Evolutionary conservation across 2,329 filamentous ascomycete genomes (phyloP).

Genomic region (Alternaria sp.): DNA sequence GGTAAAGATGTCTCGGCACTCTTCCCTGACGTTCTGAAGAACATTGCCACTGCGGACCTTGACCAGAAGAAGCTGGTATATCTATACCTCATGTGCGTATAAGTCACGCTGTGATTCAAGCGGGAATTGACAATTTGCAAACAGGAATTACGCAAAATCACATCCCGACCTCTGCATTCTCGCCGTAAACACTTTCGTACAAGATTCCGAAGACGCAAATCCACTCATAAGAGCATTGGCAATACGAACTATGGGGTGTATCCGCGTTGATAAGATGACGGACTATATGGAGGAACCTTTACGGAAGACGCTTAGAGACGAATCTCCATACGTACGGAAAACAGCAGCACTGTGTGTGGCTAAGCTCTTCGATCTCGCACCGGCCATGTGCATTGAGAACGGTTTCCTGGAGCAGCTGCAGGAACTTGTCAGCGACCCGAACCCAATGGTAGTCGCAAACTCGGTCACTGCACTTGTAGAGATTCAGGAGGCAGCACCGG

Average conservation of each 20-base stretch:
- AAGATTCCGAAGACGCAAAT: slow-evolving; percentile 98
- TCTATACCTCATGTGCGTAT: slow-evolving; percentile 85
- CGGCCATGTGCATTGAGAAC: slow-evolving; percentile 91
- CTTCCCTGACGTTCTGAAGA: slow-evolving; percentile 98
- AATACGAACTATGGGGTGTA: slow-evolving; percentile 98
- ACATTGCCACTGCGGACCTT: slow-evolving; percentile 91
- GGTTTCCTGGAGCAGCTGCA: slow-evolving; percentile 93
- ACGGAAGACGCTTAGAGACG: slow-evolving; percentile 93
- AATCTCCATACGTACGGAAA: slow-evolving; percentile 98
- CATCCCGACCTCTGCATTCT: slow-evolving; percentile 98
- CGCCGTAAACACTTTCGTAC: slow-evolving; percentile 98
- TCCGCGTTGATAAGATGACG: slow-evolving; percentile 98
- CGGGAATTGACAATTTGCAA: slow-evolving; percentile 17
- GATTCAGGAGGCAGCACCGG: slow-evolving; percentile 87
- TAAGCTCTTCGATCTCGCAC: slow-evolving; percentile 96
- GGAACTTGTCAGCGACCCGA: slow-evolving; percentile 95
- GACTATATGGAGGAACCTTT: slow-evolving; percentile 99
- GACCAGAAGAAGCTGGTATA: slow-evolving; percentile 99
- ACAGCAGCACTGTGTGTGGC: slow-evolving; percentile 97
- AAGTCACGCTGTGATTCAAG: not conserved
- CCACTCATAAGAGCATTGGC: slow-evolving; percentile 93
- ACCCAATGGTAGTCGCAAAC: slow-evolving; percentile 99
- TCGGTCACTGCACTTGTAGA: slow-evolving; percentile 93
- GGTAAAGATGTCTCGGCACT: slow-evolving; percentile 98
- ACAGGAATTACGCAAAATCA: slow-evolving; percentile 98